Base-by-base conservation (phyloP, 208 protist genomes). In the Vickermania spadyakhi region DNA sequence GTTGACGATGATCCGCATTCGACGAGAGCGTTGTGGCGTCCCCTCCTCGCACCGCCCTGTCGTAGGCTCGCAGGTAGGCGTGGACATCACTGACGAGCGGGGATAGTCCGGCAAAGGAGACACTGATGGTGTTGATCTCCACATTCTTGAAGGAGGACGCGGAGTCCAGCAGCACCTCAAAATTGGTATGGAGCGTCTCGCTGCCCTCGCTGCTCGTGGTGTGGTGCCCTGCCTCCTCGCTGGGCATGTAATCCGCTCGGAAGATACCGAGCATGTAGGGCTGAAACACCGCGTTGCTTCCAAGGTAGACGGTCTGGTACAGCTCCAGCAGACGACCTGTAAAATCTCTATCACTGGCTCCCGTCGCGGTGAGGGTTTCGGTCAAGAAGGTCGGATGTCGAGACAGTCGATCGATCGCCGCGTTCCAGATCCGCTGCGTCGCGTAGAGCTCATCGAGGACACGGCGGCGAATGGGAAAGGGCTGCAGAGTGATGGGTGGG, bases 121-220 rank as follows among this genome's bases (percentile, higher is more conserved):
- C 93, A 56, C 93, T 96, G 57, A 98, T 97, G 7, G 94, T 98
- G 75, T 98, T 98, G 45, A 98, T 83, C 69, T 98, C 96, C n/a
- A 98, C 94, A 71, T 98, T 97, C 62, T 87, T 89, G 79, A 78
- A 91, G 41, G 73, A 60, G 31, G 58, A 61, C 14, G 55, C 28
- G 28, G 55, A 7, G 5, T n/a, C 7, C 26, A 7, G 28, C 11
- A 45, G 56, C 25, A 21, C 56, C 7, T n/a, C 13, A 4, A n/a
- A n/a, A 18, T 45, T 45, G 36, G 7, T 45, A 18, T 45, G 11
- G 11, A 18, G 11, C 36, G 7, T 18, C 36, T 45, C 36, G 11
- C 18, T 18, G 11, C 11, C 36, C 11, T 45, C 36, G 7, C 11
- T 45, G 36, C 11, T 45, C 11, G 36, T 45, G 36, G 36, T 45